A percentile compares a stretch with the other conserved stretches of the same genome.
phyloP scores from a whole-genome alignment of 768 basidiomycete genomes.

The Hericium erinaceus region DNA sequence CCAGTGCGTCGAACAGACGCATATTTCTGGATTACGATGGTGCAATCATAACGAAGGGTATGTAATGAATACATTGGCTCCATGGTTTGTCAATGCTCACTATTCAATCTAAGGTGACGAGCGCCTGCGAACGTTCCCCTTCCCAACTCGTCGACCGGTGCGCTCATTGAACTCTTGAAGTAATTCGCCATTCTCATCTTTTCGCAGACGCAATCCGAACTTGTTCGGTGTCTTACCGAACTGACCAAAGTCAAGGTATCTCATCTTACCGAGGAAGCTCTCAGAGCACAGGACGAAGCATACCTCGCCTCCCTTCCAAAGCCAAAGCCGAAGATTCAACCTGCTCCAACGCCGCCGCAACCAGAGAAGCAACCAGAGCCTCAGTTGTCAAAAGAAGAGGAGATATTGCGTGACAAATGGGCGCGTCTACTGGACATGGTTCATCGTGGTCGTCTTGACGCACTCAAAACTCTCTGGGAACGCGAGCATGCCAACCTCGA shows the following conservation, averaged over 20 bases:
- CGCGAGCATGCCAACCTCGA: constrained; percentile 55
- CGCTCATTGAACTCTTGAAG: constrained; percentile 21
- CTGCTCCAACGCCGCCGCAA: constrained; percentile 27
- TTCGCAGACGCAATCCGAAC: constrained; percentile 79
- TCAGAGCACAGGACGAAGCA: constrained; percentile 80
- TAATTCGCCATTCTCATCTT: not conserved
- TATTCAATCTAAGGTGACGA: constrained; percentile 39
- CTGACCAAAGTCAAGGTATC: constrained; percentile 79
- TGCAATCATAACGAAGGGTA: constrained; percentile 60
- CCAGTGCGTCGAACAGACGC: constrained; percentile 76
- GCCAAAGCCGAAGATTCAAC: constrained; percentile 46
- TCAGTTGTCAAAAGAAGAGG: constrained; percentile 76
- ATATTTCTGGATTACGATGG: constrained; percentile 89
- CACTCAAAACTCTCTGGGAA: constrained; percentile 73
- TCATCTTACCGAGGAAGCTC: constrained; percentile 75
- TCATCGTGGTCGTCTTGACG: constrained; percentile 73
- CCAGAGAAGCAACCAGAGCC: constrained; percentile 37
- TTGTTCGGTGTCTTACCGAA: constrained; percentile 78
- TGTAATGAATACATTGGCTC: not conserved
- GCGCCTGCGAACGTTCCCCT: constrained; percentile 84
- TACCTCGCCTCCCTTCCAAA: constrained; percentile 86
- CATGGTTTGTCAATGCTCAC: not conserved
- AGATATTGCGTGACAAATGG: constrained; percentile 73
- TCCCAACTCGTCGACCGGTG: constrained; percentile 92
- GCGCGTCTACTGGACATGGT: constrained; percentile 83